Evolutionary conservation across 2,329 filamentous ascomycete species (phyloP), one percentile per base, ranked within the genome.

Genomic region (Ophioceras dolichostomum): DNA sequence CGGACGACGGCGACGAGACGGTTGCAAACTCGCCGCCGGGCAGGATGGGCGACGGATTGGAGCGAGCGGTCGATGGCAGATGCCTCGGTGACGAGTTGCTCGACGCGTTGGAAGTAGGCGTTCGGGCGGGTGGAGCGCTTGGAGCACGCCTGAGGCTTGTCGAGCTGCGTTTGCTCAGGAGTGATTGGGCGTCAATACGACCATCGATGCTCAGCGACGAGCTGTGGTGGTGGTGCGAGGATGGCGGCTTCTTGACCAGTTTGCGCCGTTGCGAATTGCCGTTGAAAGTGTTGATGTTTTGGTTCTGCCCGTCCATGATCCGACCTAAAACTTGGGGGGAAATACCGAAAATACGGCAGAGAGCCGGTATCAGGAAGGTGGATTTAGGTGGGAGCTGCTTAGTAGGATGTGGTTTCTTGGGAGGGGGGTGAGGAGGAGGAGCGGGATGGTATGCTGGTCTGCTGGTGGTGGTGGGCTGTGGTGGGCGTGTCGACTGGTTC

Each of bases 91-190:
- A 67, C 39, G 60, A 62, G 47, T 55, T 60, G 59, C 58, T 62
- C 50, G 67, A 67, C 53, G 67, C 60, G 64, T 67, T 63, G 47
- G 56, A 53, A 27, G 60, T 59, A 42, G 61, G 61, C 39, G 61
- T 63, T 43, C 62, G 62, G 49, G 59, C 56, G 51, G 61, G 61
- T 52, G 72, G 72, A 60, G 71, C 71, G 56, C 71, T 76, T 47
- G 74, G 73, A 53, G 71, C 65, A 54, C 72, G 68, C 55, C 64
- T 69, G 54, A 79, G 63, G 56, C 70, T 77, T 50, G 70, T 67
- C 47, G 73, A 76, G 68, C 73, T 79, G 58, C 68, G 67, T 65
- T 76, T 70, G 63, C 70, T 76, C 57, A 67, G 64, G 49, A 77
- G 59, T 47, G 70, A 75, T 50, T 62, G 62, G 57, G 66, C 60